A percentile compares a stretch with the other conserved stretches of the same genome.
Conservation (phyloP, 257 asterid genomes). For the Scutellaria barbata region DNA sequence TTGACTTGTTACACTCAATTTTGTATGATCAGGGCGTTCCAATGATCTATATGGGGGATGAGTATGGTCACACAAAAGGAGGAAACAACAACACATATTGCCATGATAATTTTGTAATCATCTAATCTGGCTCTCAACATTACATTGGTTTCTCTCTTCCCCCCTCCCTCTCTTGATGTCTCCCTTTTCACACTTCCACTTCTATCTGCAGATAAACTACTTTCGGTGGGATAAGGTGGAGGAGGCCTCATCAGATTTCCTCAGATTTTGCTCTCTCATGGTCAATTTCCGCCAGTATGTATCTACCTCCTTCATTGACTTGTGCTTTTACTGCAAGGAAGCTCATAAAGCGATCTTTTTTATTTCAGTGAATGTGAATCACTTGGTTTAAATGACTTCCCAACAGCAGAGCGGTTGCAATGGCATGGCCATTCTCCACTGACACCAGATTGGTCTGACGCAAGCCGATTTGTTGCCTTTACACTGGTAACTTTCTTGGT, state of each 20-base stretch:
- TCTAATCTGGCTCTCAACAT: slow-evolving; percentile 27
- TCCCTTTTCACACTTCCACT: slow-evolving; percentile 26
- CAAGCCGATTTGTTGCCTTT: slow-evolving; percentile 87
- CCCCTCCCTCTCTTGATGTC: neutral
- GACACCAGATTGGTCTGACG: slow-evolving; percentile 85
- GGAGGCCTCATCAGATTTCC: slow-evolving; percentile 71
- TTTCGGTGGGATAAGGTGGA: slow-evolving; percentile 96
- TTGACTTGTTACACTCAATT: neutral
- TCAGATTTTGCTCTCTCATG: slow-evolving; percentile 81
- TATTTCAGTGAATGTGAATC: slow-evolving; percentile 79
- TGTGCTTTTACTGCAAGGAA: slow-evolving; percentile 21
- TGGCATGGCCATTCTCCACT: slow-evolving; percentile 97
- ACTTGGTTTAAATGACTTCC: slow-evolving; percentile 85
- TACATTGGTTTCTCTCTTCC: slow-evolving; percentile 9
- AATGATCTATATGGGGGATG: slow-evolving; percentile 96
- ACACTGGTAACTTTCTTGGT: slow-evolving; percentile 61
- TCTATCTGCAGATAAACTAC: slow-evolving; percentile 76
- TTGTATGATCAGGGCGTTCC: slow-evolving; percentile 81
- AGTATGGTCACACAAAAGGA: slow-evolving; percentile 97
- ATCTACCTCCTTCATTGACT: slow-evolving; percentile 6
- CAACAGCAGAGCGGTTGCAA: slow-evolving; percentile 85
- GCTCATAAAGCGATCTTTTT: slow-evolving; percentile 17
- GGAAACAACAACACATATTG: slow-evolving; percentile 99
- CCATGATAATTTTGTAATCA: slow-evolving; percentile 81
- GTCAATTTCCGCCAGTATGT: slow-evolving; percentile 74